Evolutionary conservation across 371 early-diverging fungal genomes (phyloP).

Genomic region (Smittium culicis): DNA sequence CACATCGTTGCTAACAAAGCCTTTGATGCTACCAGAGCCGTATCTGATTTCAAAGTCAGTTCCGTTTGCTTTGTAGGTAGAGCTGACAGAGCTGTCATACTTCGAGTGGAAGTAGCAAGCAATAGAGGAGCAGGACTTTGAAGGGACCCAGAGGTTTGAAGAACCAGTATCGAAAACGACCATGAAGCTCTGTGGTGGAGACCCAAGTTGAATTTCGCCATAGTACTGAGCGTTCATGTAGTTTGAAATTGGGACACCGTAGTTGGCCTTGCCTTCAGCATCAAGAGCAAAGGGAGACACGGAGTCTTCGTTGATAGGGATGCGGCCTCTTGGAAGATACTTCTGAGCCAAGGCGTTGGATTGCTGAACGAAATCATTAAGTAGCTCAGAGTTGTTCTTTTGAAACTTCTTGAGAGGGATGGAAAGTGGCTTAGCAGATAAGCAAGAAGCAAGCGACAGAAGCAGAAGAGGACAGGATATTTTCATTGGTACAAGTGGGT

Average conservation of each 20-base stretch:
- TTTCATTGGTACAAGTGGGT: no score
- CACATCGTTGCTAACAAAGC: conserved; percentile 69
- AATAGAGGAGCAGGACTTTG: conserved; percentile 79
- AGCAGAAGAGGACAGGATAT: no score
- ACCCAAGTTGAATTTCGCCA: conserved; percentile 69
- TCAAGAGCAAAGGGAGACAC: conserved; percentile 19
- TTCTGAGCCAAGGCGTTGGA: conserved; percentile 55
- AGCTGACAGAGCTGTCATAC: conserved; percentile 58
- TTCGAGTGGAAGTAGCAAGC: conserved; percentile 84
- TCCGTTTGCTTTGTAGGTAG: conserved; percentile 63
- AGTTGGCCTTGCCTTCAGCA: conserved; percentile 40
- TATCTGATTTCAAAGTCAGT: conserved; percentile 83
- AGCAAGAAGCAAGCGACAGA: no score
- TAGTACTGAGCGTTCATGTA: conserved; percentile 95
- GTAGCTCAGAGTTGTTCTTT: conserved; percentile 43
- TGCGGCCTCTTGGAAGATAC: conserved; percentile 45
- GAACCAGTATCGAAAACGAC: conserved; percentile 93
- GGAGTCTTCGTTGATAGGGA: conserved; percentile 14
- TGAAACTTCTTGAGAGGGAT: conserved; percentile 56
- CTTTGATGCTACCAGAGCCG: conserved; percentile 82
- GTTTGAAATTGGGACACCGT: conserved; percentile 78
- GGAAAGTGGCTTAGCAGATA: no score
- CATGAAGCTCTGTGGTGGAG: conserved; percentile 75
- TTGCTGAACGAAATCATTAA: conserved; percentile 45
- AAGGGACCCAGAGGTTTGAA: conserved; percentile 92